Percentiles rank a stretch among this genome's conserved stretches.
phyloP scores from a whole-genome alignment of 148 eudicot species.

The Amaranthus cruentus region DNA sequence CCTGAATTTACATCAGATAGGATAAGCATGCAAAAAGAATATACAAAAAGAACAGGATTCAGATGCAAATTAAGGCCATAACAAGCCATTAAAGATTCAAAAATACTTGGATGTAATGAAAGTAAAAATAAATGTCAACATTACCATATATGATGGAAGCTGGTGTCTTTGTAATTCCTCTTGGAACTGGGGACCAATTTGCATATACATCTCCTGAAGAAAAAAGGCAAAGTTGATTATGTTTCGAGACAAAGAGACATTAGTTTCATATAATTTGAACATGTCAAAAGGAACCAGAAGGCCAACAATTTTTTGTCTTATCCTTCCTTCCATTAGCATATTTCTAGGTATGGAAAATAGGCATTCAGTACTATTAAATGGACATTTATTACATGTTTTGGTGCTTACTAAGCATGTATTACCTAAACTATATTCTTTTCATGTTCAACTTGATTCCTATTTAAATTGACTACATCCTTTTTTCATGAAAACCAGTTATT shows the following conservation, averaged over 20 bases:
- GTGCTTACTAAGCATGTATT: neutral
- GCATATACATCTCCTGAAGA: conserved; percentile 86
- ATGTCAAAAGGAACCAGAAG: neutral
- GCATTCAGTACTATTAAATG: neutral
- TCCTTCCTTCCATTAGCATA: neutral
- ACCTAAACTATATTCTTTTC: neutral
- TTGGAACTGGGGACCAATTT: conserved; percentile 84
- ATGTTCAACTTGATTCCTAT: neutral
- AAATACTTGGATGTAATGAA: neutral
- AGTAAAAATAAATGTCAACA: neutral
- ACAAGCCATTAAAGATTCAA: neutral
- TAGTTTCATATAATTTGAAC: neutral
- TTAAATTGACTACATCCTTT: neutral
- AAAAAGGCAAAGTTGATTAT: neutral
- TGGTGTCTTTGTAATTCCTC: conserved; percentile 88
- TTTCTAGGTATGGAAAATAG: neutral
- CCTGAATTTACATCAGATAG: conserved; percentile 35
- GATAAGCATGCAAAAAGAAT: neutral
- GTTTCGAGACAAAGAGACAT: conserved; percentile 1
- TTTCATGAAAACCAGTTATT: neutral
- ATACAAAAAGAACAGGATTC: neutral
- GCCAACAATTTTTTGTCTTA: neutral
- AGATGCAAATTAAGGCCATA: neutral
- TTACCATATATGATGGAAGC: conserved; percentile 79
- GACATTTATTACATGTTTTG: neutral